Conservation (phyloP, 352 stramenopile genomes). For the Phytophthora colocasiae region DNA sequence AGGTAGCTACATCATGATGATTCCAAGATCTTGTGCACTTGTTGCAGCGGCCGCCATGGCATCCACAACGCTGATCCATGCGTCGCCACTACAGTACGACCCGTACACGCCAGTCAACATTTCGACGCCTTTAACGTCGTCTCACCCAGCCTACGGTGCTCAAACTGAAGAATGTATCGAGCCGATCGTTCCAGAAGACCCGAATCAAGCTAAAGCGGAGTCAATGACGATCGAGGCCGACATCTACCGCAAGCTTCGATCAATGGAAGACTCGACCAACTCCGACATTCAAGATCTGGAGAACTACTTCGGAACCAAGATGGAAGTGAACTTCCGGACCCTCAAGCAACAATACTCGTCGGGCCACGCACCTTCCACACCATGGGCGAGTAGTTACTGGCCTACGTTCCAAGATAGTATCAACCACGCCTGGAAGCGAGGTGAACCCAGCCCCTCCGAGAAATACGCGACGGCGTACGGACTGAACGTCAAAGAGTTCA, state of each 20-base stretch:
- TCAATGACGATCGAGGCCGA: not conserved
- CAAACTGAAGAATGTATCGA: conserved; percentile 24
- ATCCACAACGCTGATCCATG: too few species aligned
- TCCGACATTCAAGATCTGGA: conserved; percentile 1
- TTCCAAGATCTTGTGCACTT: too few species aligned
- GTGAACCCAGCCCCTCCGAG: not conserved
- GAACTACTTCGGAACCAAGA: not conserved
- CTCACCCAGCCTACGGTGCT: conserved; percentile 39
- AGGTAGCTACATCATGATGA: too few species aligned
- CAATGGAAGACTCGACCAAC: conserved; percentile 28
- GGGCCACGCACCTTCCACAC: not conserved
- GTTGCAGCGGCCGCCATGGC: too few species aligned
- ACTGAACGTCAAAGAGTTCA: not conserved
- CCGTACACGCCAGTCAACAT: conserved; percentile 22
- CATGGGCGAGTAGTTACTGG: not conserved
- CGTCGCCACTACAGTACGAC: too few species aligned
- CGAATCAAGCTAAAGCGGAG: conserved; percentile 11
- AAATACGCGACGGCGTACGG: not conserved
- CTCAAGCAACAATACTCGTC: not conserved
- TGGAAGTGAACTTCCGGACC: not conserved
- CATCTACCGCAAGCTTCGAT: conserved; percentile 29
- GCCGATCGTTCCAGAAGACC: conserved; percentile 30
- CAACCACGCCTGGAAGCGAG: not conserved
- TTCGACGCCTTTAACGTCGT: conserved; percentile 28
- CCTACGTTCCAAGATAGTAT: not conserved